Conservation (phyloP, 2,329 filamentous ascomycete genomes). For the Davidsoniella australis region DNA sequence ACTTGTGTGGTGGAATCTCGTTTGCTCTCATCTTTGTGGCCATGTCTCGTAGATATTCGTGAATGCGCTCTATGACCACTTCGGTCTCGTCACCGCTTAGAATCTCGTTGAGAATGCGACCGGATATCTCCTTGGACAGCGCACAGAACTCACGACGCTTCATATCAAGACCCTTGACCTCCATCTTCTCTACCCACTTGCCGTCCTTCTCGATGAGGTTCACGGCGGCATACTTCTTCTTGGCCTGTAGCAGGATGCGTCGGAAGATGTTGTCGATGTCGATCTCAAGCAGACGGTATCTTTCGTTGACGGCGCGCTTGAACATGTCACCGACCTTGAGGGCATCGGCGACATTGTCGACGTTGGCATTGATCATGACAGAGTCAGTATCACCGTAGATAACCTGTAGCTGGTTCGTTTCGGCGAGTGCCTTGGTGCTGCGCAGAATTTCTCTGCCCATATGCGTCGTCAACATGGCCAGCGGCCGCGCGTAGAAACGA, state of each 20-base stretch:
- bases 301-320: constrained; percentile 86
- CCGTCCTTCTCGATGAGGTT: constrained; percentile 81
- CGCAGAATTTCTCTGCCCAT: constrained; percentile 95
- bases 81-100: constrained; percentile 88
- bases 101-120: constrained; percentile 79
- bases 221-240: constrained; percentile 98
- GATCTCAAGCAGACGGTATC: constrained; percentile 84
- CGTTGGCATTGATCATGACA: constrained; percentile 99
- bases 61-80: constrained; percentile 70
- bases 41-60: constrained; percentile 82
- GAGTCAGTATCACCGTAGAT: constrained; percentile 99
- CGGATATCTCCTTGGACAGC: constrained; percentile 86
- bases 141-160: constrained; percentile 91
- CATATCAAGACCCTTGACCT: constrained; percentile 98
- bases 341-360: constrained; percentile 80
- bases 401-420: constrained; percentile 77
- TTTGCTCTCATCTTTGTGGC: constrained; percentile 71
- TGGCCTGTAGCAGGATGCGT: constrained; percentile 80
- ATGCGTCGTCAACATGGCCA: constrained; percentile 89
- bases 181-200: constrained; percentile 84
- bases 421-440: constrained; percentile 88
- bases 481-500: constrained; percentile 85
- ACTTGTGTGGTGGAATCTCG: constrained; percentile 61
- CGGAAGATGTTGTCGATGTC: constrained; percentile 97
- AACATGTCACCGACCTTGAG: constrained; percentile 86